phyloP scores from a whole-genome alignment of 495 filamentous ascomycete genomes.

The Aspergillus saccharolyticus region DNA sequence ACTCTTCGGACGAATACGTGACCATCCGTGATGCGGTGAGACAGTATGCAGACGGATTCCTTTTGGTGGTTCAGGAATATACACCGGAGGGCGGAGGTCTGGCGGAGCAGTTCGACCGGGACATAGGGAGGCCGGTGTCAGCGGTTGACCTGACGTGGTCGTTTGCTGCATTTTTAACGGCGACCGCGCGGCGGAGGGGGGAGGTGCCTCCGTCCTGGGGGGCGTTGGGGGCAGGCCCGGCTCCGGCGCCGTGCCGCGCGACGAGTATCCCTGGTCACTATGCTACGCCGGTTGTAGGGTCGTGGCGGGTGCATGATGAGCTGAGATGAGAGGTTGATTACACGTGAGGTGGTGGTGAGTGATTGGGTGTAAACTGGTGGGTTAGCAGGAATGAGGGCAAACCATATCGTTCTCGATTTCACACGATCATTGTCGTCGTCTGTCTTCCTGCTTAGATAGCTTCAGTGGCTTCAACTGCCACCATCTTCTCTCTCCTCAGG shows the following conservation, averaged over 20 bases:
- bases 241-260: constrained; percentile 31
- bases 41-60: constrained; percentile 47
- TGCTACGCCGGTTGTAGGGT: constrained; percentile 10
- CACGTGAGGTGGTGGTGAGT: too few species aligned
- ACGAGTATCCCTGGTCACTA: constrained; percentile 9
- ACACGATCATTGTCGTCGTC: too few species aligned
- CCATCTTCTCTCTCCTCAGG: too few species aligned
- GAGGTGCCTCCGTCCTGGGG: constrained; percentile 44
- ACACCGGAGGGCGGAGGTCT: constrained; percentile 48
- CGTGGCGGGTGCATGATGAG: constrained; percentile 6
- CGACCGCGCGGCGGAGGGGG: constrained; percentile 37
- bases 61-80: constrained; percentile 45
- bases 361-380: too few species aligned
- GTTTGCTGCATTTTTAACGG: constrained; percentile 59
- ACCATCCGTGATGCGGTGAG: constrained; percentile 39
- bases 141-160: constrained; percentile 64
- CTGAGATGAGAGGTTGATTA: background rate
- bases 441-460: too few species aligned
- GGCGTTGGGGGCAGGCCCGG: constrained; percentile 21
- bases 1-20: constrained; percentile 32
- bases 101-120: constrained; percentile 56
- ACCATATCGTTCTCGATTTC: too few species aligned
- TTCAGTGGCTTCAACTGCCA: too few species aligned
- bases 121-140: constrained; percentile 47
- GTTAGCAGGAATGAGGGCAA: too few species aligned